Conservation (phyloP, 2,329 filamentous ascomycete genomes). For the Zymoseptoria passerinii region DNA sequence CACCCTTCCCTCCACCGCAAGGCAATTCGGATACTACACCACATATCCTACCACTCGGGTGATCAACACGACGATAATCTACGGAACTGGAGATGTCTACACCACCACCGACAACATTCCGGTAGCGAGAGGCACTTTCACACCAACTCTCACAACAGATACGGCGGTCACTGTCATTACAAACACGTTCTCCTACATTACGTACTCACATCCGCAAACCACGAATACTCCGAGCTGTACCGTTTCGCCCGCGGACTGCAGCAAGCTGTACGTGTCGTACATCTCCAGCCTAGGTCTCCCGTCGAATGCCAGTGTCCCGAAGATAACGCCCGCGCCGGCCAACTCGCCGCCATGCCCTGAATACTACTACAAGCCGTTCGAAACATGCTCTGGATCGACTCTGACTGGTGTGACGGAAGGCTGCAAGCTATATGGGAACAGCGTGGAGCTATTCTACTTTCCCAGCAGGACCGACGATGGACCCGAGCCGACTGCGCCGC, state of each 20-base stretch:
- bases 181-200: background rate
- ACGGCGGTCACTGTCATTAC: slow-evolving; percentile 11
- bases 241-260: slow-evolving; percentile 10
- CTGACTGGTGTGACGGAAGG: background rate
- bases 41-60: slow-evolving; percentile 1
- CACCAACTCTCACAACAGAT: slow-evolving; percentile 7
- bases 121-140: slow-evolving; percentile 13
- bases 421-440: slow-evolving; percentile 14
- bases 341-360: slow-evolving; percentile 15
- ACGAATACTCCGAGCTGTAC: slow-evolving; percentile 4
- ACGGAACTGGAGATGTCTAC: slow-evolving; percentile 17
- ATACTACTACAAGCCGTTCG: slow-evolving; percentile 11
- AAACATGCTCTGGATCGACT: slow-evolving; percentile 2
- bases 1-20: background rate
- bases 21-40: background rate
- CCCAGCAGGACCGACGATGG: slow-evolving; percentile 6
- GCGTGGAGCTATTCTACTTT: slow-evolving; percentile 18
- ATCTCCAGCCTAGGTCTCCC: slow-evolving; percentile 14
- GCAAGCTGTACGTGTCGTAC: slow-evolving; percentile 15
- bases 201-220: background rate
- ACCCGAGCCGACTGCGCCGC: slow-evolving; percentile 3
- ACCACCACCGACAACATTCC: slow-evolving; percentile 13
- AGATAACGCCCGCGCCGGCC: slow-evolving; percentile 14
- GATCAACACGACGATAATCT: slow-evolving; percentile 5
- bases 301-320: slow-evolving; percentile 11